Evolutionary conservation across 345 rosid species (phyloP), one percentile per base, ranked within the genome.

Genomic region (Capsella bursapastoris): DNA sequence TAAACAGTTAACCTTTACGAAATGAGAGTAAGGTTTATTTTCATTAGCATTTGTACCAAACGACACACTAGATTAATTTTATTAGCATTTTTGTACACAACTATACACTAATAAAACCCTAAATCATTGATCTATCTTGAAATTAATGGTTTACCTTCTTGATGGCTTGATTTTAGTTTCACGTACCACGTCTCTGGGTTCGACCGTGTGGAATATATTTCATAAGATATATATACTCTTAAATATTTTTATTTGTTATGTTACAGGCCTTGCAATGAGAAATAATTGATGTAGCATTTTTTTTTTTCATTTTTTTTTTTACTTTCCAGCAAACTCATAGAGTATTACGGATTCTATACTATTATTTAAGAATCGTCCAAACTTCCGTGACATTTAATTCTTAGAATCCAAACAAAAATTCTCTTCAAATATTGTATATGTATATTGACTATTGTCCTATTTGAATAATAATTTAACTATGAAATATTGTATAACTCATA

Each of bases 311-410:
- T 22, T 22, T 22, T 22, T 22, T 22, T 22, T 22, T 22, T 22
- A 22, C 25, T 22, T 7, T 6, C 22, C 16, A 41, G 48, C 48
- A 6, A 18, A 56, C 15, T 64, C 5, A 37, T 50, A 25, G 31
- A 51, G 16, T 47, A 45, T 37, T 57, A 11, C 47, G 27, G 51
- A 44, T 38, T 66, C 67, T 58, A 52, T 25, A 75, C 27, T 44
- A 31, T 62, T 14, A 62, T 37, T 41, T 22, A 41, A 60, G 74
- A 68, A 52, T 48, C 12, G 32, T 61, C 57, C 49, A 61, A 38
- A 68, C 62, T 43, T 75, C 79, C 79, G 74, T 75, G 79, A 75
- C 70, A 68, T 41, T 31, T 66, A 37, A 37, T 16, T 60, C 27
- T 60, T 75, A 52, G 25, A 61, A 52, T 68, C 47, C 79, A 68